Base-by-base conservation (phyloP, 768 basidiomycete species). In the Mycena sanguinolenta region DNA sequence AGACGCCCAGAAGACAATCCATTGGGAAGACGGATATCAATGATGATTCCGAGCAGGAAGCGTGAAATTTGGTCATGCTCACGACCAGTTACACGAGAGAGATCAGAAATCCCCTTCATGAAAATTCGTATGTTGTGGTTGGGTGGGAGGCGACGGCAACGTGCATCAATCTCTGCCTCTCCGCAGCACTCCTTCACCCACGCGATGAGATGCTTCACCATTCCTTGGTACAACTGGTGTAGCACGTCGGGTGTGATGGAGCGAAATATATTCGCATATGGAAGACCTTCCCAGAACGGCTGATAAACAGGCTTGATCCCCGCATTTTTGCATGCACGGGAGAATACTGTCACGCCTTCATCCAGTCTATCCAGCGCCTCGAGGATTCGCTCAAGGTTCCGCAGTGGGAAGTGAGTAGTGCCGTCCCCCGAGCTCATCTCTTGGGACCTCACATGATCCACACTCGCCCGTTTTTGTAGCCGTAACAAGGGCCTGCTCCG, bases 81-180 rank as follows among this genome's bases (percentile, higher is more conserved):
- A 1, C 49, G 55, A 12, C 80, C 80, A 12, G 77, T 75, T 69
- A 39, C 39, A 39, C 39, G 39, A 17, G 39, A 39, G 39, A 39
- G 39, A 14, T 39, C 16, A 14, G 39, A 39, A 14, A 39, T 39
- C 3, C 39, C 39, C 9, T 14, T 39, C 39, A 39, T 39, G 16
- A 39, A 39, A 14, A 39, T 7, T 7, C 39, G 39, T 7, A 39
- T 39, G 16, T 39, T 39, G 16, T 39, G 39, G 16, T 39, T 39
- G 3, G 39, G 39, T 39, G 39, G 39, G 16, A 39, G 39, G 16
- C 39, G 39, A 14, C 39, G 66, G 54, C 78, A 73, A 2, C 78
- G 74, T 4, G 77, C 75, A 67, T 82, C 78, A n/a, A 82, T 73
- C 57, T 81, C 80, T 0, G 39, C 65, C 4, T 53, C 57, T 1